Percentiles rank a stretch among this genome's conserved stretches.
Evolutionary conservation across 306 rosid species (phyloP).

Genomic region (Inga leiocalycina): DNA sequence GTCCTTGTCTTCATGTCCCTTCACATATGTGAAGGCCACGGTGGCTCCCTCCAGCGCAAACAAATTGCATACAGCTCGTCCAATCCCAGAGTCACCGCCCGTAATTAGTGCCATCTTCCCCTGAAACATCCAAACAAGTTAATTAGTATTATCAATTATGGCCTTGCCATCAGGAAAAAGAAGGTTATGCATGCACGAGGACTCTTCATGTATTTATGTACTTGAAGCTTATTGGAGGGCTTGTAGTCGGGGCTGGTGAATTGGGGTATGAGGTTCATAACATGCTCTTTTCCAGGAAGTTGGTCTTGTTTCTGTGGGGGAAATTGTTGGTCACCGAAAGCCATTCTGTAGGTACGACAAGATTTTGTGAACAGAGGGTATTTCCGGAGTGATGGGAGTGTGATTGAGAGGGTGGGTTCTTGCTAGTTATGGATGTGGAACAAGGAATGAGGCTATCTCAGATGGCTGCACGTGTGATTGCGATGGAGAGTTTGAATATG

Average conservation of each 20-base stretch:
- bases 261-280: constrained; percentile 75
- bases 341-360: constrained; percentile 53
- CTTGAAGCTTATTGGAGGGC: constrained; percentile 77
- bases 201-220: background rate
- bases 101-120: constrained; percentile 82
- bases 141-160: too few species aligned
- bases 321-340: constrained; percentile 52
- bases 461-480: constrained; percentile 17
- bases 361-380: background rate
- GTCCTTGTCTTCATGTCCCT: constrained; percentile 70
- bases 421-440: constrained; percentile 18
- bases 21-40: constrained; percentile 76
- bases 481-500: background rate
- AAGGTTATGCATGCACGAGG: background rate
- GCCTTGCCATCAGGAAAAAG: background rate
- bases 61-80: constrained; percentile 66
- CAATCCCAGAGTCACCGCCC: constrained; percentile 86
- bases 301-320: constrained; percentile 67
- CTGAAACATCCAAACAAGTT: constrained; percentile 35
- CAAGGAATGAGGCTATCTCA: background rate
- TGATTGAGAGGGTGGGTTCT: constrained; percentile 6
- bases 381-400: constrained; percentile 20
- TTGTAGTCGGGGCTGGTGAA: constrained; percentile 58
- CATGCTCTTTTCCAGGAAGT: constrained; percentile 84
- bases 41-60: constrained; percentile 83